A percentile compares a stretch with the other conserved stretches of the same genome.
These are phyloP conservation scores for Durotheca rogersii DNA, from an alignment of 495 filamentous ascomycete genomes.

Conservation along the genomic window DNA sequence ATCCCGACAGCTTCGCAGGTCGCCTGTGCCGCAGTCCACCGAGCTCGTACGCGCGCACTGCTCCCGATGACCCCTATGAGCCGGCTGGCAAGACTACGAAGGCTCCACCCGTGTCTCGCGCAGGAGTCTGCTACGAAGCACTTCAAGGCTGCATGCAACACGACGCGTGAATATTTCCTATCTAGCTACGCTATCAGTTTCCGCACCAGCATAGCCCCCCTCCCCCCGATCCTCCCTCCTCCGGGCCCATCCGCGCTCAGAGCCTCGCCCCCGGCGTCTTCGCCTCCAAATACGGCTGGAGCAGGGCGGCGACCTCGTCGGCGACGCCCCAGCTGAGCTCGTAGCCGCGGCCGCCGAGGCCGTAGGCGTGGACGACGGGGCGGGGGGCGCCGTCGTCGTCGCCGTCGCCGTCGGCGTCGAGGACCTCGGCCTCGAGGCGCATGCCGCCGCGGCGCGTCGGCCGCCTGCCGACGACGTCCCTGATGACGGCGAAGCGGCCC, in stretches of 20 bases:
- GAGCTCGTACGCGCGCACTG: no score
- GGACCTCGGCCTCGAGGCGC: constrained; percentile 44
- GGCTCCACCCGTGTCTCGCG: no score
- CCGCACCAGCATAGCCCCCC: no score
- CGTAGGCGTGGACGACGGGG: constrained; percentile 63
- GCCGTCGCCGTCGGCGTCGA: constrained; percentile 39
- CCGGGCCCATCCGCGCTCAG: neutral
- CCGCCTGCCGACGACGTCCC: constrained; percentile 48
- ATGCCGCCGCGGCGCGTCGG: constrained; percentile 47
- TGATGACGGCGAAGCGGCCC: constrained; percentile 40
- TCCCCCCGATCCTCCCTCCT: no score
- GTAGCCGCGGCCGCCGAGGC: constrained; percentile 61
- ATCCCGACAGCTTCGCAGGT: no score
- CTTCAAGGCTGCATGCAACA: no score
- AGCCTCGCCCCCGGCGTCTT: neutral
- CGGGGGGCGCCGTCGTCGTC: constrained; percentile 37
- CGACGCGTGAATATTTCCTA: no score
- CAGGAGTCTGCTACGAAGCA: no score
- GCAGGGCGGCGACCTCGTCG: constrained; percentile 38
- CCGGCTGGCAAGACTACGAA: no score
- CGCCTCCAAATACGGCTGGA: constrained; percentile 28
- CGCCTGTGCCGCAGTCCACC: no score
- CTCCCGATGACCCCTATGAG: no score
- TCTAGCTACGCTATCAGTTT: no score
- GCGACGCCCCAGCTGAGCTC: constrained; percentile 53